Conservation (phyloP, 441 rosid genomes). For the Adansonia grandidieri region DNA sequence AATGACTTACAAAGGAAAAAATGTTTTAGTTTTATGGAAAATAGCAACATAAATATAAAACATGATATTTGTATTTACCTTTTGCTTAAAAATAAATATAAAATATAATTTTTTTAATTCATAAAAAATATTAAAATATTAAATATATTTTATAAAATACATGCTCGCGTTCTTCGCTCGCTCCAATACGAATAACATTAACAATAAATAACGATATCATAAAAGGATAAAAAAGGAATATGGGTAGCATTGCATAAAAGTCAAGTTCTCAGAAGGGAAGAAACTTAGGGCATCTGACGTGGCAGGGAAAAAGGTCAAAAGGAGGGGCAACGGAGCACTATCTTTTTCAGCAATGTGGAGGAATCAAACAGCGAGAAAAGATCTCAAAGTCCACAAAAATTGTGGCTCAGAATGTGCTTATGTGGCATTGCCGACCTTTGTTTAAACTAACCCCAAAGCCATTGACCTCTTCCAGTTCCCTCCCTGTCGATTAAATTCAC, state of each 20-base stretch:
- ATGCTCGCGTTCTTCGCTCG: too few relatives aligned
- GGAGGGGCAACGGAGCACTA: constrained; percentile 33
- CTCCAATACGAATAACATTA: too few relatives aligned
- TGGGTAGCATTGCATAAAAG: neutral
- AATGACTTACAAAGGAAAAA: too few relatives aligned
- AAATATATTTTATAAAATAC: too few relatives aligned
- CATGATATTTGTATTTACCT: too few relatives aligned
- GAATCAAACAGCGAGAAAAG: constrained; percentile 62
- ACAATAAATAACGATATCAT: too few relatives aligned
- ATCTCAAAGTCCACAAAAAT: constrained; percentile 54
- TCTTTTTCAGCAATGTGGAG: constrained; percentile 40
- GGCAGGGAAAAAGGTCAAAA: constrained; percentile 15
- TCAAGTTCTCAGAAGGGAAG: constrained; percentile 10
- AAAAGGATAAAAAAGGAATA: too few relatives aligned
- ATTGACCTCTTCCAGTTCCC: neutral
- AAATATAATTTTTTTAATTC: too few relatives aligned
- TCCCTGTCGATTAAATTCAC: neutral
- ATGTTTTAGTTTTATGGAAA: too few relatives aligned
- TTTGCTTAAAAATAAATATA: too few relatives aligned
- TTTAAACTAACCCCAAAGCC: neutral
- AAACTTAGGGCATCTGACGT: constrained; percentile 24
- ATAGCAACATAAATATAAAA: too few relatives aligned
- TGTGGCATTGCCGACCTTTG: constrained; percentile 41
- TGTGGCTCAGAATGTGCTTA: constrained; percentile 68
- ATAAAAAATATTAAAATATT: too few relatives aligned